Evolutionary conservation across 2,329 filamentous ascomycete genomes (phyloP), one percentile per base, ranked within the genome.

Genomic region (Penicillium expansum): DNA sequence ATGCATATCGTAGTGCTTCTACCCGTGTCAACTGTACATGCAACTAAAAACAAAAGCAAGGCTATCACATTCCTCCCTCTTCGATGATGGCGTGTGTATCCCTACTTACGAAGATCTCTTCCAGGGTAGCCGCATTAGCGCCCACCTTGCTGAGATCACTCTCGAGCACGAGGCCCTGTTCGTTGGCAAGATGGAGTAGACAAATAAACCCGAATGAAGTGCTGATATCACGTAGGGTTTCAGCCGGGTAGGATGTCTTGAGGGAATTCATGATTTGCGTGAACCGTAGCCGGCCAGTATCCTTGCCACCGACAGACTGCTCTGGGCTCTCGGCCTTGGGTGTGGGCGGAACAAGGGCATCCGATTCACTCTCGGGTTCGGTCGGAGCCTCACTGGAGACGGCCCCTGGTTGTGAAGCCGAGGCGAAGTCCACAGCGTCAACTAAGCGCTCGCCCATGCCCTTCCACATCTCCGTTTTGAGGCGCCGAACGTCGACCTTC

Each of bases 141-240:
- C 65, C 67, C 30, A 69, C 55, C 49, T 62, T 63, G 44, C 55
- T 66, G 8, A 70, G 75, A 33, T 82, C 78, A 54, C 86, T 86
- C 63, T 89, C 83, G 60, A 97, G 89, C 24, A 89, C 81, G 38
- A 97, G 79, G 0, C 92, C 92, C 77, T 95, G 93, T 71, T 97
- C 92, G 75, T 97, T 97, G 58, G 92, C 92, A 67, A 97, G 73
- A 75, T 97, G 92, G 62, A 97, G 78, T 56, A 96, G 77, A 67
- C 90, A 95, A 62, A 99, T 99, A 77, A 97, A 99, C 73, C 94
- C 96, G 64, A 84, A 89, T 16, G 82, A 95, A 0, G 94, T 99
- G 35, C 92, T 96, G 69, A 99, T 97, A 74, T 99, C 94, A 59
- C 89, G 86, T 86, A 99, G 90, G 58, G 86, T 85, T 64, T 90